Base-by-base conservation (phyloP, 1,139 yeast species). In the Zygosaccharomyces sapae region DNA sequence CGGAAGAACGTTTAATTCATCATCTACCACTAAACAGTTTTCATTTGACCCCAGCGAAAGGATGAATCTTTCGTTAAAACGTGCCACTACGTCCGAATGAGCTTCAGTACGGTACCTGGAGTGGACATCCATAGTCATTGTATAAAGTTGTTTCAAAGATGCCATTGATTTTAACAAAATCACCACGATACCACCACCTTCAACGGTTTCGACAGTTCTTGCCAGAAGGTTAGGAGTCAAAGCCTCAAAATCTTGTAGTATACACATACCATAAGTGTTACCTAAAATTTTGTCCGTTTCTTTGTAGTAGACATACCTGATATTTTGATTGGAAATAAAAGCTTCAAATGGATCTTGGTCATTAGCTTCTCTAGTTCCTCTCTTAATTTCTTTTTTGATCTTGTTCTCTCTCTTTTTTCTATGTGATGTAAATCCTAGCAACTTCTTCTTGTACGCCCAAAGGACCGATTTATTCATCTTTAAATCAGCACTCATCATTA, bases 41-140 rank as follows among this genome's bases (percentile, higher is more conserved):
- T 77, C 81, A 68, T 94, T 85, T 9, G 86, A 79, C 6, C 96
- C 90, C 56, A 92, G 75, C 2, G 97, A 89, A 48, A 92, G 72
- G 53, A 94, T 81, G 61, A 92, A 92, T 62, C 99, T 80, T 71
- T 92, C 98, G 62, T 94, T 94, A 70, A 92, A 92, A 61, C 98
- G 79, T 3, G 97, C 97, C 46, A 89, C 96, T 46, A 92, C 97
- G 62, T 92, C 97, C 57, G 81, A 82, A 61, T 94, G 97, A 0
- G 98, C 97, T 70, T 92, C 99, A 0, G 98, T 92, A 69, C 98
- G 80, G 69, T 92, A 92, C 61, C 98, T 80, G 16, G 96, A 79
- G 65, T 92, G 98, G 45, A 92, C 81, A 66, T 94, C 98, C 98
- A 92, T 92, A 31, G 95, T 77, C 97, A 92, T 89, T 30, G 97